Base-by-base conservation (phyloP, 2,329 filamentous ascomycete genomes). In the Xylaria sp. region DNA sequence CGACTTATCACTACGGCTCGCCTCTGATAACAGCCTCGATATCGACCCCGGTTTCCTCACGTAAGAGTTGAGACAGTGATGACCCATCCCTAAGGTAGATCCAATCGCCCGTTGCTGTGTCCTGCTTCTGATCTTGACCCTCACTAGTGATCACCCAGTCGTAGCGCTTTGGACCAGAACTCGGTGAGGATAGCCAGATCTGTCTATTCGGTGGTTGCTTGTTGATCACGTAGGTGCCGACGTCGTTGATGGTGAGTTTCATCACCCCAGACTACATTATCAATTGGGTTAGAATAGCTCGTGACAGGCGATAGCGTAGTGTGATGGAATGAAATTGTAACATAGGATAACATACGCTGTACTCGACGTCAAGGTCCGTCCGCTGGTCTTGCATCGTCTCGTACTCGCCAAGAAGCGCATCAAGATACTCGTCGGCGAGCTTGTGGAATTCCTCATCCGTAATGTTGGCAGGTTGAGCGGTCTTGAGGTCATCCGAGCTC, bases 141-240 rank as follows among this genome's bases (percentile, higher is more conserved):
- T 96, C 93, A 67, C 90, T 89, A 56, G 84, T 75, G 60, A 94
- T 80, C 65, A 97, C 92, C 88, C 93, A 99, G 81, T 98, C 94
- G 83, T 91, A 99, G 67, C 95, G 91, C 83, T 98, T 98, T 15
- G 96, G 96, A 0, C 96, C 96, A 6, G 93, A 94, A 63, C 94
- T 85, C 3, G 96, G 96, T 52, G 94, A 97, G 46, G 93, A 96
- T 55, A 98, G 89, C 96, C 96, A 99, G 78, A 99, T 97, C 80
- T 92, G 96, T 85, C 94, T 96, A 86, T 98, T 98, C 23, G 95
- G 94, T 0, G 96, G 96, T 81, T 99, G 96, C 82, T 99, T 99
- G 88, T 99, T 99, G 83, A 99, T 88, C 69, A 99, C 93, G 79
- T 97, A 99, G 37, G 89, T 95, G 71, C 94, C 94, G 60, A 89